phyloP scores from a whole-genome alignment of 805 yeast species.

The Lachancea waltii region DNA sequence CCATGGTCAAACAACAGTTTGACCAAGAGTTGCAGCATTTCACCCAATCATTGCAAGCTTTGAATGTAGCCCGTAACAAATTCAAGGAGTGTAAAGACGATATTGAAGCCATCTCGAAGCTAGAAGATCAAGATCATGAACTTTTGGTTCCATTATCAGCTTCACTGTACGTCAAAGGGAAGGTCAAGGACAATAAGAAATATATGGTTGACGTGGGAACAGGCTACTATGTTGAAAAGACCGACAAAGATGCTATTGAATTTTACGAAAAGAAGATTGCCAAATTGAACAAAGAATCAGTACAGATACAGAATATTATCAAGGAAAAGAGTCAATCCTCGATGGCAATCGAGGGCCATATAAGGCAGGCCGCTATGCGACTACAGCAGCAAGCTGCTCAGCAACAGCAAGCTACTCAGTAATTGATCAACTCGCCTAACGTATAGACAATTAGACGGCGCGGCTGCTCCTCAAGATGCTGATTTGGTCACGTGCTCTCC shows the following conservation, averaged over 20 bases:
- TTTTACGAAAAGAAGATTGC: constrained; percentile 70
- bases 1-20: constrained; percentile 74
- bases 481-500: too few relatives aligned
- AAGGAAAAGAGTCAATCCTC: constrained; percentile 57
- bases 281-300: constrained; percentile 66
- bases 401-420: background rate
- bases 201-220: constrained; percentile 94
- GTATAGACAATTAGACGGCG: too few relatives aligned
- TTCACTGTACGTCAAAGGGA: constrained; percentile 86
- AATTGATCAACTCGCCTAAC: too few relatives aligned
- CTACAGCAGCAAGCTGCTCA: constrained; percentile 19
- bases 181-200: constrained; percentile 51
- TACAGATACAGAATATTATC: constrained; percentile 67
- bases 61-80: constrained; percentile 73
- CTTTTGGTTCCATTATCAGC: constrained; percentile 83
- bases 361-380: constrained; percentile 25
- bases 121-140: constrained; percentile 40
- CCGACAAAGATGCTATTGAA: constrained; percentile 52
- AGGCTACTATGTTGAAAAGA: constrained; percentile 87
- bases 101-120: constrained; percentile 46
- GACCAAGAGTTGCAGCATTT: constrained; percentile 85
- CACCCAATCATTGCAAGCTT: constrained; percentile 74
- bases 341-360: constrained; percentile 27
- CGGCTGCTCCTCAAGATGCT: too few relatives aligned
- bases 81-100: constrained; percentile 74